phyloP scores from a whole-genome alignment of 1,284 basidiomycete species.

The Trametes polyzona region DNA sequence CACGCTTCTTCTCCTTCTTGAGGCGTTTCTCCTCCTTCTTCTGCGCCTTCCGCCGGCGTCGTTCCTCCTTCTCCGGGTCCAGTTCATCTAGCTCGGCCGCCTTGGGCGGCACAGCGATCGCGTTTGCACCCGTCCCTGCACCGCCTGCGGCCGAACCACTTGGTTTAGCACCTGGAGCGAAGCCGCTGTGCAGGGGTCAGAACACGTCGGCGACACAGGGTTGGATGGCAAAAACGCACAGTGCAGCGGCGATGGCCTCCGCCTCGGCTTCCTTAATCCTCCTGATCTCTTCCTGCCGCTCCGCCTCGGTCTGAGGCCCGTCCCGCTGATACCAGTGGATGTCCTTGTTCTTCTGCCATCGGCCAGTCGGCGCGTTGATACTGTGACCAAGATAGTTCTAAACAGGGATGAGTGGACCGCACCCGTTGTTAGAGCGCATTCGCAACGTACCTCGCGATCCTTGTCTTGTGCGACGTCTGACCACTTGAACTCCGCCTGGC shows the following conservation, averaged over 20 bases:
- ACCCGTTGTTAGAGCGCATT: neutral
- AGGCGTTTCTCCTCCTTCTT: conserved; percentile 57
- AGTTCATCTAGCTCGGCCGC: conserved; percentile 36
- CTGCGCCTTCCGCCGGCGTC: conserved; percentile 57
- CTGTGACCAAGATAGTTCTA: conserved; percentile 92
- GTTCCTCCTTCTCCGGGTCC: conserved; percentile 59
- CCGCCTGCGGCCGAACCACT: conserved; percentile 34
- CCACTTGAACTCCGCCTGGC: conserved; percentile 93
- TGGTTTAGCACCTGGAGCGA: conserved; percentile 56
- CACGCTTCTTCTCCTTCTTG: conserved; percentile 48
- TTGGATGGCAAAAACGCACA: conserved; percentile 50
- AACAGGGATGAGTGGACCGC: neutral
- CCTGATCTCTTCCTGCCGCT: conserved; percentile 71
- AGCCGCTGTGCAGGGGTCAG: conserved; percentile 50
- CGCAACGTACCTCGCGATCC: conserved; percentile 76
- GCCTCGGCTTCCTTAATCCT: conserved; percentile 86
- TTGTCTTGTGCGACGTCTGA: conserved; percentile 88
- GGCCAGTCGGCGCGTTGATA: conserved; percentile 88
- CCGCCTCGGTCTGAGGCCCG: conserved; percentile 43
- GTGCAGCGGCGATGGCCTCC: conserved; percentile 79
- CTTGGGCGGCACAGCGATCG: conserved; percentile 32
- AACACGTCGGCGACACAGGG: neutral
- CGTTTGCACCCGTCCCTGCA: conserved; percentile 41
- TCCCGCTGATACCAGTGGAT: conserved; percentile 92
- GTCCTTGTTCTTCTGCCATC: conserved; percentile 96